These are phyloP conservation scores for Oehlia diaphana DNA, from an alignment of 192 early-diverging fungal species.

Conservation along the genomic window DNA sequence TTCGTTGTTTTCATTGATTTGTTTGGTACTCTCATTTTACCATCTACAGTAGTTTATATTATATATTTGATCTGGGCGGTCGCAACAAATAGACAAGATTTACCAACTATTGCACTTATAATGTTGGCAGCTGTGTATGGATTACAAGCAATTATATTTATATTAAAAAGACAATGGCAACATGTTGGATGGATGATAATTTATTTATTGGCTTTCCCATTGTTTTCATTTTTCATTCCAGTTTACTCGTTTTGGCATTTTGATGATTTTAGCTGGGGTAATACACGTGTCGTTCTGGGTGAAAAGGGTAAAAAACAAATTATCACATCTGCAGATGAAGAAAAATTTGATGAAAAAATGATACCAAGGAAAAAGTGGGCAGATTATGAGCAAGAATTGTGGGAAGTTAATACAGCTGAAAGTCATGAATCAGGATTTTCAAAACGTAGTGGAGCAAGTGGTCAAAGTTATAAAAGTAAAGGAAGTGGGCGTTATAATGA, in stretches of 20 bases:
- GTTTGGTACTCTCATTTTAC: slow-evolving; percentile 75
- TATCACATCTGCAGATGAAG: slow-evolving; percentile 62
- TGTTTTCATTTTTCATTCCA: slow-evolving; percentile 92
- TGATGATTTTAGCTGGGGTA: slow-evolving; percentile 99
- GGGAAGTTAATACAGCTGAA: slow-evolving; percentile 60
- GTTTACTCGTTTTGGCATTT: slow-evolving; percentile 98
- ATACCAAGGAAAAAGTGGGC: slow-evolving; percentile 88
- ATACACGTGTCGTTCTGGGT: slow-evolving; percentile 84
- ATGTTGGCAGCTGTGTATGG: slow-evolving; percentile 86
- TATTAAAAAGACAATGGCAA: slow-evolving; percentile 65
- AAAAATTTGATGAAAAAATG: slow-evolving; percentile 82
- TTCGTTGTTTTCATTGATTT: slow-evolving; percentile 95
- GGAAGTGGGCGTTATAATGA: not conserved
- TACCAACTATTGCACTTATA: slow-evolving; percentile 79
- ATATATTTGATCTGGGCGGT: slow-evolving; percentile 75
- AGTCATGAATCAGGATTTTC: slow-evolving; percentile 41
- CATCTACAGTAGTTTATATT: slow-evolving; percentile 81
- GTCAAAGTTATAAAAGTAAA: slow-evolving; percentile 39
- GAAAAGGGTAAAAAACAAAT: slow-evolving; percentile 61
- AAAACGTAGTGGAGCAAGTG: slow-evolving; percentile 40
- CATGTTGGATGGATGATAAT: slow-evolving; percentile 84
- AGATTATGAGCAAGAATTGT: slow-evolving; percentile 80
- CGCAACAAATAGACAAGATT: slow-evolving; percentile 55
- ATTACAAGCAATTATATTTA: slow-evolving; percentile 74
- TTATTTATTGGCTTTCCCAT: slow-evolving; percentile 86